Evolutionary conservation across 2,329 filamentous ascomycete species (phyloP).

Genomic region (Fusarium cicatricum): DNA sequence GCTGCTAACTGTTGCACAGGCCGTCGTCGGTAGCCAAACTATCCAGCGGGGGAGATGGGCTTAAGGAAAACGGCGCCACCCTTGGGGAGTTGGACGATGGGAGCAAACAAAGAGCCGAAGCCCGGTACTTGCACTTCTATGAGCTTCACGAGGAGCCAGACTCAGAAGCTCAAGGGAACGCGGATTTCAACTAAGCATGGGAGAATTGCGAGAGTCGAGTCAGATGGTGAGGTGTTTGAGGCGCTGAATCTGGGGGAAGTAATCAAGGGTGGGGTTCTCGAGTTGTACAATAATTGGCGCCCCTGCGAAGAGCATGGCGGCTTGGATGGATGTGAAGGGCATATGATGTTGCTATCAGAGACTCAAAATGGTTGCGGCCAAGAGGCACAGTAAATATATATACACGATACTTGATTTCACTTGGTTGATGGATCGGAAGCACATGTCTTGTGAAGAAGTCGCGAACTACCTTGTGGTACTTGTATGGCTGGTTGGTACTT

Average conservation of each 20-base stretch:
- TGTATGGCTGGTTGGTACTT: slow-evolving; percentile 5
- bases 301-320: slow-evolving; percentile 17
- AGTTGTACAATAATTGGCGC: slow-evolving; percentile 28
- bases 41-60: slow-evolving; percentile 46
- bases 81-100: slow-evolving; percentile 59
- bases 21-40: slow-evolving; percentile 56
- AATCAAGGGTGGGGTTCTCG: slow-evolving; percentile 18
- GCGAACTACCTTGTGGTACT: neutral
- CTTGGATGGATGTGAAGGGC: slow-evolving; percentile 24
- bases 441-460: neutral
- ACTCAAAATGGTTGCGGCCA: too few species aligned
- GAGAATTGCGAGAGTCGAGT: neutral
- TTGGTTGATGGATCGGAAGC: neutral
- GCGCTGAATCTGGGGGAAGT: slow-evolving; percentile 16
- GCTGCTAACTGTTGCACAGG: slow-evolving; percentile 43
- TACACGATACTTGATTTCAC: neutral
- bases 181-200: slow-evolving; percentile 57
- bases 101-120: slow-evolving; percentile 60
- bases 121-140: slow-evolving; percentile 60
- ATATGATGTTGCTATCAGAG: slow-evolving; percentile 1
- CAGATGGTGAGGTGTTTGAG: slow-evolving; percentile 10
- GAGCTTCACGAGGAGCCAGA: slow-evolving; percentile 59
- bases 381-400: too few species aligned
- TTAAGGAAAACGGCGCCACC: slow-evolving; percentile 57
- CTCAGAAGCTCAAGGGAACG: slow-evolving; percentile 57